phyloP scores from a whole-genome alignment of 805 yeast species.

The Torulaspora gathmanii region DNA sequence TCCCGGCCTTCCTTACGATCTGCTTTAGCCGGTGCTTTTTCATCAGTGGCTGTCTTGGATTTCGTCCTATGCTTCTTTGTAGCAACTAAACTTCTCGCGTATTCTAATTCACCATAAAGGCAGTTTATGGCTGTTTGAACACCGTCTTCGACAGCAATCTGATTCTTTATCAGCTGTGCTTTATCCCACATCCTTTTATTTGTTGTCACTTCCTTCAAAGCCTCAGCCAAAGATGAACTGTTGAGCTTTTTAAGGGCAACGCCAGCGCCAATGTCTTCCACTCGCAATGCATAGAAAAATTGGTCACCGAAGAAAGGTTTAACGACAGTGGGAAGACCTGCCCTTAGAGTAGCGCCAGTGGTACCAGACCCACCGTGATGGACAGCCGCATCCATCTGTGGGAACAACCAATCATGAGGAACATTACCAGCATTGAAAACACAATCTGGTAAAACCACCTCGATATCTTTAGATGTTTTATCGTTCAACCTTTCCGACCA shows the following conservation, averaged over 20 bases:
- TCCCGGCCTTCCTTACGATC: neutral
- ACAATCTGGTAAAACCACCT: constrained; percentile 54
- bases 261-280: constrained; percentile 88
- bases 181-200: constrained; percentile 62
- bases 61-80: constrained; percentile 38
- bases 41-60: constrained; percentile 11
- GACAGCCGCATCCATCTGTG: constrained; percentile 85
- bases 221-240: constrained; percentile 56
- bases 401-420: constrained; percentile 94
- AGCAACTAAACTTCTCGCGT: constrained; percentile 56
- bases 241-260: constrained; percentile 64
- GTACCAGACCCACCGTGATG: constrained; percentile 98
- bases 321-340: constrained; percentile 83
- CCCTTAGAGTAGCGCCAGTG: constrained; percentile 83
- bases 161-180: constrained; percentile 59
- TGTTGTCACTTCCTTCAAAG: constrained; percentile 62
- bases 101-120: constrained; percentile 76
- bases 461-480: constrained; percentile 34
- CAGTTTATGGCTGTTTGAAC: constrained; percentile 68
- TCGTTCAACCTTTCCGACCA: constrained; percentile 77
- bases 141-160: constrained; percentile 72
- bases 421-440: constrained; percentile 66
- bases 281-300: constrained; percentile 81
- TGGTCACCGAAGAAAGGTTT: constrained; percentile 98
- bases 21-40: neutral